Evolutionary conservation across 192 early-diverging fungal genomes (phyloP).

Genomic region (Entrophospora sp.): DNA sequence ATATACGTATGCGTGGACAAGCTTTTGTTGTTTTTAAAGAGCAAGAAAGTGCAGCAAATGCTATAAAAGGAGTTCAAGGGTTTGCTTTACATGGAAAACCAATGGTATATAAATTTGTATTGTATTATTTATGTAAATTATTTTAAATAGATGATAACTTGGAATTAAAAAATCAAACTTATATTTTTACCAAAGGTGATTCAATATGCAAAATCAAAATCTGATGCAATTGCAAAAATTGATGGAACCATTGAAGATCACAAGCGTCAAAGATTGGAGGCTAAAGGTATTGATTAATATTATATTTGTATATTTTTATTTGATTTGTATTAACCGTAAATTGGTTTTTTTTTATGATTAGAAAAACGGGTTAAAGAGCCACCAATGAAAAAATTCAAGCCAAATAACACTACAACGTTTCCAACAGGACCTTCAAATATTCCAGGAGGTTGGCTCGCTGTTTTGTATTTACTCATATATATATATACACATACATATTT

Average conservation of each 20-base stretch:
- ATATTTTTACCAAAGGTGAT: constrained; percentile 27
- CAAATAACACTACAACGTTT: neutral
- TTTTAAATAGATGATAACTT: neutral
- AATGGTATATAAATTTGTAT: constrained; percentile 42
- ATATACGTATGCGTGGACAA: constrained; percentile 85
- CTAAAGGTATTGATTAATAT: constrained; percentile 48
- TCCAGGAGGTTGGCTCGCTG: constrained; percentile 16
- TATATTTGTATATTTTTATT: too few species aligned
- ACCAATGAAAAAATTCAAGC: constrained; percentile 13
- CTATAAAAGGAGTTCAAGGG: constrained; percentile 75
- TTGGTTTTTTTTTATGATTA: neutral
- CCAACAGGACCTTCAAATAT: neutral
- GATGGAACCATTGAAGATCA: constrained; percentile 64
- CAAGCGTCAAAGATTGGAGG: constrained; percentile 44
- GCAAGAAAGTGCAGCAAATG: constrained; percentile 61
- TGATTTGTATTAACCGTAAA: neutral
- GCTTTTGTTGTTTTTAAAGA: constrained; percentile 83
- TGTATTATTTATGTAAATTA: constrained; percentile 5
- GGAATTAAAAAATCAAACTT: too few species aligned
- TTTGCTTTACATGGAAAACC: constrained; percentile 78
- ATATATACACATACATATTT: too few species aligned
- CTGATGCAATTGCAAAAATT: constrained; percentile 53
- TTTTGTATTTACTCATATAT: too few species aligned
- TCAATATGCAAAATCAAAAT: constrained; percentile 48
- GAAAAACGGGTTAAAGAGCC: constrained; percentile 22